Base-by-base conservation (phyloP, 192 early-diverging fungal genomes). In the Gorgonomyces haynaldii region DNA sequence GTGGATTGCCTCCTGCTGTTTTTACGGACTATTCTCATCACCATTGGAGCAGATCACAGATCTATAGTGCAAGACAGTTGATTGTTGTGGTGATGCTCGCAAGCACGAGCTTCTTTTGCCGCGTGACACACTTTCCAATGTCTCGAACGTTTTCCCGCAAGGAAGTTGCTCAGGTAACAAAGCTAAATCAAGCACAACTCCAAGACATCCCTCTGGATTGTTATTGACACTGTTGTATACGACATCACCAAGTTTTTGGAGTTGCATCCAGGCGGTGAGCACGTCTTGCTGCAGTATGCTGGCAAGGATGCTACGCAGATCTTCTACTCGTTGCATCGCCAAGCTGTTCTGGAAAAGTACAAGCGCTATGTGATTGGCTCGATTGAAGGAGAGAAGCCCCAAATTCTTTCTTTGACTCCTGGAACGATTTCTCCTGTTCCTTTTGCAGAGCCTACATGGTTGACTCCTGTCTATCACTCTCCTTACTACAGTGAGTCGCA, bases 111-210 rank as follows among this genome's bases (percentile, higher is more conserved):
- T n/a, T n/a, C n/a, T n/a, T n/a, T n/a, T n/a, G n/a, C n/a, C n/a
- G n/a, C n/a, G n/a, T n/a, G n/a, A n/a, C n/a, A n/a, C n/a, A n/a
- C n/a, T n/a, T n/a, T n/a, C n/a, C n/a, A n/a, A n/a, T n/a, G n/a
- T n/a, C n/a, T n/a, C n/a, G n/a, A n/a, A n/a, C n/a, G n/a, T n/a
- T n/a, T n/a, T n/a, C n/a, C n/a, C n/a, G n/a, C n/a, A n/a, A n/a
- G n/a, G n/a, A n/a, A n/a, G n/a, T n/a, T n/a, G n/a, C n/a, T n/a
- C n/a, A n/a, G n/a, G n/a, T n/a, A n/a, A n/a, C n/a, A n/a, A n/a
- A n/a, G n/a, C n/a, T n/a, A n/a, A n/a, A n/a, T n/a, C n/a, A 37
- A 52, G 12, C 61, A 64, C 52, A 60, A 53, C 39, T 50, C 22
- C 38, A 45, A 42, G 5, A 40, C 30, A 16, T 51, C 53, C 30